A percentile compares a stretch with the other conserved stretches of the same genome.
phyloP scores from a whole-genome alignment of 2,329 filamentous ascomycete species.

The Epichloe sylvatica region DNA sequence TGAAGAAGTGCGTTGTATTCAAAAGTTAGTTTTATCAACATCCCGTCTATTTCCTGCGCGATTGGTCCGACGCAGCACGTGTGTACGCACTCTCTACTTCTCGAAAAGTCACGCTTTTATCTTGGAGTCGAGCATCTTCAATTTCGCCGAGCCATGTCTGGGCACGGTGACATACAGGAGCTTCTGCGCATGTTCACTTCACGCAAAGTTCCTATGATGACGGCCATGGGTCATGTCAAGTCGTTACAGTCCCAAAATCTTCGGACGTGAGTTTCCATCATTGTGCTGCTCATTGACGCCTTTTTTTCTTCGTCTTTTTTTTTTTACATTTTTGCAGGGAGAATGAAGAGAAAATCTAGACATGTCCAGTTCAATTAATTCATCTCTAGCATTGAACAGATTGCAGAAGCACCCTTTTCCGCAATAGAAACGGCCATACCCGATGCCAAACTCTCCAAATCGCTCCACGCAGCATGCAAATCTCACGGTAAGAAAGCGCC shows the following conservation, averaged over 20 bases:
- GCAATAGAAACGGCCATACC: conserved; percentile 32
- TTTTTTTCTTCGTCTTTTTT: too few relatives aligned
- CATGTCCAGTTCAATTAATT: not conserved
- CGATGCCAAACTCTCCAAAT: conserved; percentile 35
- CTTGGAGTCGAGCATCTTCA: not conserved
- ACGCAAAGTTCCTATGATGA: conserved; percentile 44
- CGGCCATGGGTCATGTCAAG: conserved; percentile 44
- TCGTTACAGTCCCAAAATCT: conserved; percentile 40
- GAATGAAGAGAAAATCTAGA: not conserved
- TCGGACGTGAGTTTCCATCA: conserved; percentile 32
- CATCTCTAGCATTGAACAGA: conserved; percentile 35
- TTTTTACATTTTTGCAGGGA: too few relatives aligned
- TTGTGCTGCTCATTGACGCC: not conserved
- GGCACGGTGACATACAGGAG: conserved; percentile 46
- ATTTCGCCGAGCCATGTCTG: conserved; percentile 29
- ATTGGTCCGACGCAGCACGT: not conserved
- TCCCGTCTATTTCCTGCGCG: not conserved
- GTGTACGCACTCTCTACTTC: not conserved
- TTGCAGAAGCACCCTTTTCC: conserved; percentile 33
- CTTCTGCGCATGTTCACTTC: conserved; percentile 45
- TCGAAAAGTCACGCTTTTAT: too few relatives aligned
- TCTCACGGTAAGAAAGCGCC: conserved; percentile 29
- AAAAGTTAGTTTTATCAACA: not conserved
- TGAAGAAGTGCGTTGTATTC: too few relatives aligned
- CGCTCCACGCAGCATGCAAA: conserved; percentile 41